phyloP scores from a whole-genome alignment of 2,329 filamentous ascomycete species.

The Colletotrichum spaethianum region DNA sequence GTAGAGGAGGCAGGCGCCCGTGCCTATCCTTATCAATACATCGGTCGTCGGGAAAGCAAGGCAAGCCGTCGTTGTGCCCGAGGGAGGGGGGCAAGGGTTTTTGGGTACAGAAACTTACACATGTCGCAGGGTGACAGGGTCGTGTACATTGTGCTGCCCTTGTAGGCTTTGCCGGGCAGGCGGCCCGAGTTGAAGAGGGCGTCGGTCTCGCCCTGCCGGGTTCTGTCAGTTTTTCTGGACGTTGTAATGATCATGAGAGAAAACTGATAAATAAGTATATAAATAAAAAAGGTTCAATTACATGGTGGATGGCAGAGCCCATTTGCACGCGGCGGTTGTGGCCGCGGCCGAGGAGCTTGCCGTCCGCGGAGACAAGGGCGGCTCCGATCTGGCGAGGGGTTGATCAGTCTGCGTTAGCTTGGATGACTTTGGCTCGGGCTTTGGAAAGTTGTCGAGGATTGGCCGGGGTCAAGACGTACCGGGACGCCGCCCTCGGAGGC shows the following conservation, averaged over 20 bases:
- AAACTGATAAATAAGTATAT: background rate
- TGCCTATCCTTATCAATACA: conserved; percentile 53
- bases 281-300: conserved; percentile 51
- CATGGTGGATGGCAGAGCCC: conserved; percentile 79
- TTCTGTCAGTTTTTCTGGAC: conserved; percentile 33
- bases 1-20: conserved; percentile 83
- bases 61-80: background rate
- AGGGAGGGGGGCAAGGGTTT: background rate
- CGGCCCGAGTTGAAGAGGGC: conserved; percentile 82
- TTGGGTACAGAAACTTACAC: conserved; percentile 61
- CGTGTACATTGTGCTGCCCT: conserved; percentile 83
- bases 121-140: conserved; percentile 86
- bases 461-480: background rate
- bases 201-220: conserved; percentile 78
- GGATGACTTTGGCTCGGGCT: background rate
- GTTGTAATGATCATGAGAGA: too few species aligned
- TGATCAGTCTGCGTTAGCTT: background rate
- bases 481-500: conserved; percentile 38
- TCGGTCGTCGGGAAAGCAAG: background rate
- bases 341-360: conserved; percentile 78
- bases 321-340: conserved; percentile 85
- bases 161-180: conserved; percentile 77
- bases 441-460: background rate
- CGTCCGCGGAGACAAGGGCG: conserved; percentile 76
- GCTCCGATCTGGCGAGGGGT: conserved; percentile 58